Evolutionary conservation across 208 protist species (phyloP).

Genomic region (Strigomonas culicis): DNA sequence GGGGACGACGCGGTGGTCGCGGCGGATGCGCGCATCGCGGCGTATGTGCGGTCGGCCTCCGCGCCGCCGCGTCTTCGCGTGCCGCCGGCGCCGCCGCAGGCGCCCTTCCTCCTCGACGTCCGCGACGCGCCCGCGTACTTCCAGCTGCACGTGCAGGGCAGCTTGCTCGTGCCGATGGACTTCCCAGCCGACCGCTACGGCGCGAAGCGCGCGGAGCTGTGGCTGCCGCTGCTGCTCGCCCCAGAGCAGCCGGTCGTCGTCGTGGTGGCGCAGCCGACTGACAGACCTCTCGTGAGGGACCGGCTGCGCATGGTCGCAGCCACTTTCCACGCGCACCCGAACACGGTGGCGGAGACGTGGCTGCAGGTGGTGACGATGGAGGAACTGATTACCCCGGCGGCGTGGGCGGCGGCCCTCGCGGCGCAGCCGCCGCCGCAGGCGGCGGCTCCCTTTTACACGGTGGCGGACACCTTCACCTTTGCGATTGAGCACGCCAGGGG

Average conservation of each 20-base stretch:
- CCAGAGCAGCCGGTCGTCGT: constrained; percentile 55
- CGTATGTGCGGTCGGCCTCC: background rate
- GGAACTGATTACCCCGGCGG: constrained; percentile 28
- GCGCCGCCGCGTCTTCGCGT: background rate
- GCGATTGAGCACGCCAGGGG: background rate
- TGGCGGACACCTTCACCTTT: background rate
- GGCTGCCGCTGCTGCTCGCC: constrained; percentile 70
- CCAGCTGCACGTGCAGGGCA: constrained; percentile 40
- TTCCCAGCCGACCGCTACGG: constrained; percentile 62
- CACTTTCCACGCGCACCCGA: too few species aligned
- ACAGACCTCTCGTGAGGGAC: constrained; percentile 12
- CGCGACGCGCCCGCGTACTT: constrained; percentile 48
- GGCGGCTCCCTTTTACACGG: background rate
- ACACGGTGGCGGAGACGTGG: too few species aligned
- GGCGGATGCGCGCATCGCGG: background rate
- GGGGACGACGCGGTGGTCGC: background rate
- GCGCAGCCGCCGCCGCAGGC: background rate
- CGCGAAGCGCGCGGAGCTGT: constrained; percentile 75
- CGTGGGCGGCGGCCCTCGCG: background rate
- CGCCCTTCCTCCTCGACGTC: constrained; percentile 52
- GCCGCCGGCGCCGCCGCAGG: constrained; percentile 8
- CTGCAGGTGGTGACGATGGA: constrained; percentile 32
- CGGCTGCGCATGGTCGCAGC: constrained; percentile 35
- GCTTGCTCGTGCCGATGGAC: constrained; percentile 70
- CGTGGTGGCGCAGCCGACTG: constrained; percentile 28